A percentile compares a stretch with the other conserved stretches of the same genome.
Conservation (phyloP, 2,329 filamentous ascomycete genomes). For the Atkinsonella texensis region DNA sequence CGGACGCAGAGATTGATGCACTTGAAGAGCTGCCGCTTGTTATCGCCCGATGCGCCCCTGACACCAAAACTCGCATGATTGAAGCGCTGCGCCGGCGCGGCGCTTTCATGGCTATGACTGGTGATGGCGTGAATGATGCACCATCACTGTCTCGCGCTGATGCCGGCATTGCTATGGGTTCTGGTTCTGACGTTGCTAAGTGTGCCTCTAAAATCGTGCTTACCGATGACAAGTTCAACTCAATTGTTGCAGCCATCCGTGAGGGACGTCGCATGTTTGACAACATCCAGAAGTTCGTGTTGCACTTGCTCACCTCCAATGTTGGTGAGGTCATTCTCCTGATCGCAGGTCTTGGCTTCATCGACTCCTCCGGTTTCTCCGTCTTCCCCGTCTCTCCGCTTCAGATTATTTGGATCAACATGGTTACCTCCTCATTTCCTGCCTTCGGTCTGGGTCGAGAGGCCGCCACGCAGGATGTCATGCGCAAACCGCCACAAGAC, state of each 20-base stretch:
- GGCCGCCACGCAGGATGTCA: conserved; percentile 60
- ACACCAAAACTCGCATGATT: conserved; percentile 86
- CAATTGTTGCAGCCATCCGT: conserved; percentile 70
- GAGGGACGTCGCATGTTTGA: conserved; percentile 79
- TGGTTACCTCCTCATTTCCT: conserved; percentile 78
- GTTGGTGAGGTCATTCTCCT: conserved; percentile 74
- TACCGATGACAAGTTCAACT: conserved; percentile 81
- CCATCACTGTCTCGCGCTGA: conserved; percentile 71
- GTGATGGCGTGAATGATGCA: conserved; percentile 79
- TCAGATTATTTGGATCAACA: conserved; percentile 89
- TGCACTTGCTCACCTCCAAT: conserved; percentile 70
- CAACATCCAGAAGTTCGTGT: conserved; percentile 79
- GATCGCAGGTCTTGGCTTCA: conserved; percentile 71
- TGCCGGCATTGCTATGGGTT: conserved; percentile 86
- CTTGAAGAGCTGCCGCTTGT: conserved; percentile 68
- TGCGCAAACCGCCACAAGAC: conserved; percentile 68
- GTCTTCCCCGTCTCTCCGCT: conserved; percentile 80
- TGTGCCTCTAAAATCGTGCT: conserved; percentile 72
- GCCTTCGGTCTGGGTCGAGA: conserved; percentile 84
- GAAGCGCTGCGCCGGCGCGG: conserved; percentile 69
- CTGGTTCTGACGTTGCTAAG: conserved; percentile 76
- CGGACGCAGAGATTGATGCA: conserved; percentile 62
- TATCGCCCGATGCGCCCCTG: conserved; percentile 71
- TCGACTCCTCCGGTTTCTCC: conserved; percentile 57
- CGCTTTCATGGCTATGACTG: conserved; percentile 75